A percentile compares a stretch with the other conserved stretches of the same genome.
These are phyloP conservation scores for Gossypium schwendimanii DNA, from an alignment of 441 rosid genomes.

Conservation along the genomic window DNA sequence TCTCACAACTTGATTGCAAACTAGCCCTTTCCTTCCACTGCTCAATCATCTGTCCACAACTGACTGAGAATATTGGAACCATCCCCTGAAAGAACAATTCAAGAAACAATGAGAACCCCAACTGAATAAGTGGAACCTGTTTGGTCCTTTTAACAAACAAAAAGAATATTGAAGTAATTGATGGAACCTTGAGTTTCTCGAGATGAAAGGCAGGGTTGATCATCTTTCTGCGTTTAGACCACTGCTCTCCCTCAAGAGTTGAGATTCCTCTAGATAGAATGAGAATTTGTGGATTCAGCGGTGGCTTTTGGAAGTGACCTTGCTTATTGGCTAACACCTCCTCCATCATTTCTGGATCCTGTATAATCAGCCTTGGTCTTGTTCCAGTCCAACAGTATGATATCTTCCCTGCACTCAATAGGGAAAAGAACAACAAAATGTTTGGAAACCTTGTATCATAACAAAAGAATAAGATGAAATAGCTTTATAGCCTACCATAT, in stretches of 20 bases:
- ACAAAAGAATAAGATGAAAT: background rate
- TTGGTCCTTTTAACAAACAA: too few species aligned
- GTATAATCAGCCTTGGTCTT: constrained; percentile 35
- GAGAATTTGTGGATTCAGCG: constrained; percentile 23
- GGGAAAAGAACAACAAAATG: background rate
- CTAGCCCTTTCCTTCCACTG: constrained; percentile 35
- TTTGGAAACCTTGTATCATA: background rate
- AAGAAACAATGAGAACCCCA: background rate
- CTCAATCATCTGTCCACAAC: constrained; percentile 32
- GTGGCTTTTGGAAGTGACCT: constrained; percentile 39
- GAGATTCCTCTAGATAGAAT: constrained; percentile 34
- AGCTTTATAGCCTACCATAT: constrained; percentile 21
- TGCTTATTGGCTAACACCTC: constrained; percentile 35
- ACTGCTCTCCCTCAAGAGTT: constrained; percentile 35
- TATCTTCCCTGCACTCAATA: constrained; percentile 31
- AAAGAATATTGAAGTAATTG: too few species aligned
- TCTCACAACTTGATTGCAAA: constrained; percentile 24
- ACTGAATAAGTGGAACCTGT: background rate
- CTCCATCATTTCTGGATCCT: constrained; percentile 34
- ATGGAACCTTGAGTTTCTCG: constrained; percentile 36
- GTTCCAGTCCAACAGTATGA: constrained; percentile 36
- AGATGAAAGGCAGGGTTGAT: constrained; percentile 42
- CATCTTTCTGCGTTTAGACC: constrained; percentile 38
- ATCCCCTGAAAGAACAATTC: constrained; percentile 22
- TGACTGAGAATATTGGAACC: constrained; percentile 24